Evolutionary conservation across 306 rosid genomes (phyloP), one percentile per base, ranked within the genome.

Genomic region (Dalbergia cultrata): DNA sequence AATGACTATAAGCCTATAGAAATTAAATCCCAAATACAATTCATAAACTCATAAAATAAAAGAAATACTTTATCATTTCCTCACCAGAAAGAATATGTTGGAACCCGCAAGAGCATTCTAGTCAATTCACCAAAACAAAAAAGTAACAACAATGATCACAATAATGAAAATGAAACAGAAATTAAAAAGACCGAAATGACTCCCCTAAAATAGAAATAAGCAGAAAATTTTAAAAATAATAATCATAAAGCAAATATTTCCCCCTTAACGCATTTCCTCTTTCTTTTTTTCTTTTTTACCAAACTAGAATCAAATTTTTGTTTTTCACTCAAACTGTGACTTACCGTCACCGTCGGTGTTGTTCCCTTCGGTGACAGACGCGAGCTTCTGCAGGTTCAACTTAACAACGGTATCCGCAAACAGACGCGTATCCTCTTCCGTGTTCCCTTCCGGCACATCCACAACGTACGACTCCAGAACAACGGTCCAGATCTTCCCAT

Each of bases 401-500:
- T 59, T 91, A 35, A 93, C 97, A 7, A 93, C 97, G 0, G 97
- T 93, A 50, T 93, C 93, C 0, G 97, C 94, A 5, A 93, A 89
- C 49, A 93, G 87, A 54, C 94, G 91, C 62, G 97, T 90, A 80
- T 93, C 97, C 84, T 91, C 97, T 82, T 85, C 93, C n/a, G 97
- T 89, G 67, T 93, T 93, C 45, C 97, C 97, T 41, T 93, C 97
- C 16, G 97, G 97, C 69, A 91, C 88, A 71, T 91, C 97, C 16
- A 91, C 97, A 0, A 79, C 68, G 85, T 93, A 93, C 7, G 97
- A 93, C 79, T 93, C 97, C 88, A 93, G 57, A 54, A 89, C 97
- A 7, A 90, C 89, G 78, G 90, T 81, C 89, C 89, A 88, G 94
- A 89, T 91, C 94, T 85, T 83, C 17, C 89, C 92, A 19, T 84